These are phyloP conservation scores for Coriaria nepalensis DNA, from an alignment of 306 rosid species.

Conservation along the genomic window DNA sequence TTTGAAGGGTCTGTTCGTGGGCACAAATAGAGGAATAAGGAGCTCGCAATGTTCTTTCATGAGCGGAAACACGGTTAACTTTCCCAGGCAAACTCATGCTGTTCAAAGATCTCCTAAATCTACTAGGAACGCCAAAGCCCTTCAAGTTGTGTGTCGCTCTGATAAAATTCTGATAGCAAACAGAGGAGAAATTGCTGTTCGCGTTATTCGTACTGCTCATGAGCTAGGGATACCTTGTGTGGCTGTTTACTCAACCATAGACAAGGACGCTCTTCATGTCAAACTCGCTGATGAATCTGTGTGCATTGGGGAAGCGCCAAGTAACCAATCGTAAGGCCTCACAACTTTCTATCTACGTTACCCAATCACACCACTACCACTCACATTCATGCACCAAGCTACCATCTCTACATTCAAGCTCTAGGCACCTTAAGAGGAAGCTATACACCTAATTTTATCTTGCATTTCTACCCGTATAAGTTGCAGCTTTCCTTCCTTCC, in stretches of 20 bases:
- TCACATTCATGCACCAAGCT: no score
- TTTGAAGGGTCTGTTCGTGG: slow-evolving; percentile 46
- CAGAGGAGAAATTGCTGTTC: slow-evolving; percentile 97
- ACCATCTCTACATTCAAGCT: no score
- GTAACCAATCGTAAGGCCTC: slow-evolving; percentile 59
- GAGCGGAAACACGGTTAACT: slow-evolving; percentile 35
- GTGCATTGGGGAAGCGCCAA: slow-evolving; percentile 97
- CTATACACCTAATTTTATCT: no score
- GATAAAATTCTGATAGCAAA: slow-evolving; percentile 82
- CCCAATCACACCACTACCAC: no score
- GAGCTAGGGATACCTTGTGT: slow-evolving; percentile 97
- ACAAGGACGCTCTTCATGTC: slow-evolving; percentile 93
- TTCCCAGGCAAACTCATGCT: slow-evolving; percentile 38
- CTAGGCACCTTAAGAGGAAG: no score
- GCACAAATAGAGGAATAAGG: slow-evolving; percentile 31
- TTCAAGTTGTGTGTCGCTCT: slow-evolving; percentile 30
- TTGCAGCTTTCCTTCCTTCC: no score
- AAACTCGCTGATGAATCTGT: slow-evolving; percentile 92
- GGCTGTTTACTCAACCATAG: slow-evolving; percentile 93
- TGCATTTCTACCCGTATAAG: no score
- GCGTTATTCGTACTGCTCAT: slow-evolving; percentile 84
- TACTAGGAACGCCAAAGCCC: slow-evolving; percentile 33
- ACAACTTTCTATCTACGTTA: not conserved
- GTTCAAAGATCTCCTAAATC: slow-evolving; percentile 16
- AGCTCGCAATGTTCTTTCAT: slow-evolving; percentile 64